Evolutionary conservation across 805 yeast species (phyloP).

Genomic region (Candida ficus): DNA sequence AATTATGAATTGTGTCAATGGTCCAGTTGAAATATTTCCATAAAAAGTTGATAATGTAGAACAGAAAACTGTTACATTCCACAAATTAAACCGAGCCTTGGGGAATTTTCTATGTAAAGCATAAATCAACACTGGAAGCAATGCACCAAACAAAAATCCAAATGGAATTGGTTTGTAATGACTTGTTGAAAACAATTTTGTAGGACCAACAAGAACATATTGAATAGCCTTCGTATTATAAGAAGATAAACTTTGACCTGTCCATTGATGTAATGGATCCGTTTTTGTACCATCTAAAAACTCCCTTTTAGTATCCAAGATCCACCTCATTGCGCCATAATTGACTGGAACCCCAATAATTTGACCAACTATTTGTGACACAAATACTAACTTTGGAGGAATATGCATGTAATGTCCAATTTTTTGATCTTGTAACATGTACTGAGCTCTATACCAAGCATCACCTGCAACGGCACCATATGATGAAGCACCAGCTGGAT

Average conservation of each 20-base stretch:
- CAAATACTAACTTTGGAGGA: constrained; percentile 46
- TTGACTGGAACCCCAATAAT: constrained; percentile 49
- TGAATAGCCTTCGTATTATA: constrained; percentile 4
- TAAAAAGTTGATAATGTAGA: not conserved
- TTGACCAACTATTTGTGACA: constrained; percentile 49
- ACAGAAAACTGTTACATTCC: not conserved
- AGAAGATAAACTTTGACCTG: constrained; percentile 1
- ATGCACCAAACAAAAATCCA: not conserved
- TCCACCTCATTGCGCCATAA: constrained; percentile 44
- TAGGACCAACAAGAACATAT: constrained; percentile 4
- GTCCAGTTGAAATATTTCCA: not conserved
- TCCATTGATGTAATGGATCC: constrained; percentile 6
- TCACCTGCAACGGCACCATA: constrained; percentile 51
- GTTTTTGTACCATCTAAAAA: constrained; percentile 17
- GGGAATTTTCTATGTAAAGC: not conserved
- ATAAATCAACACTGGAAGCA: not conserved
- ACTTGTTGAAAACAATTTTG: not conserved
- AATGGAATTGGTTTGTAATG: not conserved
- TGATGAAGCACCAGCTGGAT: constrained; percentile 44
- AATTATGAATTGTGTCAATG: not conserved
- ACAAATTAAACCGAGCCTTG: not conserved
- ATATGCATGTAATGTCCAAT: constrained; percentile 50
- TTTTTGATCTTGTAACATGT: constrained; percentile 31
- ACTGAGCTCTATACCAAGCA: constrained; percentile 49
- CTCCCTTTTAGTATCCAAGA: constrained; percentile 32